phyloP scores from a whole-genome alignment of 208 protist genomes.

The Acanthamoeba lenticulata region DNA sequence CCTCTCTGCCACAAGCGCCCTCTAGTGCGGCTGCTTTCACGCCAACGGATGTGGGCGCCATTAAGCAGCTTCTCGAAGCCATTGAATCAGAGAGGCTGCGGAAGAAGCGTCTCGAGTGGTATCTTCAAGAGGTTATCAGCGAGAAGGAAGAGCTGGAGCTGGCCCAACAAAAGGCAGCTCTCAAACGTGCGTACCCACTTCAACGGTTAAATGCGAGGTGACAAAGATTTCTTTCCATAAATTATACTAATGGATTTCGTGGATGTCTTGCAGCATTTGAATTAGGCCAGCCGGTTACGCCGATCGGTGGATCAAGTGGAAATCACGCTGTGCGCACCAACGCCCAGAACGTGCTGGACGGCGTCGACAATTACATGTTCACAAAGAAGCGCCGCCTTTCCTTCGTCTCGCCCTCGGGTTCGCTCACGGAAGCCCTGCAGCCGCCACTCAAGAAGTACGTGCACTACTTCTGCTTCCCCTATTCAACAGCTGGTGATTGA shows the following conservation, averaged over 20 bases:
- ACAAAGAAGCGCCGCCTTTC: constrained; percentile 38
- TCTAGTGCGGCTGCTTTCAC: too few species aligned
- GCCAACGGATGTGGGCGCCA: neutral
- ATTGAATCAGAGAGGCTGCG: constrained; percentile 6
- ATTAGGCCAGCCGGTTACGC: neutral
- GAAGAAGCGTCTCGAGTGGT: constrained; percentile 54
- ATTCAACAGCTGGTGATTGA: too few species aligned
- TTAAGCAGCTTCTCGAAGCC: constrained; percentile 46
- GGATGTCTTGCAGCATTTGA: too few species aligned
- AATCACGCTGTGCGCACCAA: too few species aligned
- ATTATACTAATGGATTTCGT: too few species aligned
- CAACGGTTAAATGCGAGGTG: too few species aligned
- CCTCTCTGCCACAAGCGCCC: neutral
- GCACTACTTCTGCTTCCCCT: neutral
- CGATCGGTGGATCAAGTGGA: neutral
- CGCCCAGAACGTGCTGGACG: constrained; percentile 17
- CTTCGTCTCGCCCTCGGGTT: neutral
- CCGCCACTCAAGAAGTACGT: neutral
- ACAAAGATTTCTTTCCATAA: too few species aligned
- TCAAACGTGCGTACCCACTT: too few species aligned
- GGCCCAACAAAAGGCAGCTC: neutral
- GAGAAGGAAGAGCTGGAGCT: constrained; percentile 31
- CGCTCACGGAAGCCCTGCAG: neutral
- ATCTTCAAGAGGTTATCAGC: constrained; percentile 5
- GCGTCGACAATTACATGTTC: constrained; percentile 50